Evolutionary conservation across 164 flowering plant species (phyloP), one percentile per base, ranked within the genome.

Genomic region (Sedum album): DNA sequence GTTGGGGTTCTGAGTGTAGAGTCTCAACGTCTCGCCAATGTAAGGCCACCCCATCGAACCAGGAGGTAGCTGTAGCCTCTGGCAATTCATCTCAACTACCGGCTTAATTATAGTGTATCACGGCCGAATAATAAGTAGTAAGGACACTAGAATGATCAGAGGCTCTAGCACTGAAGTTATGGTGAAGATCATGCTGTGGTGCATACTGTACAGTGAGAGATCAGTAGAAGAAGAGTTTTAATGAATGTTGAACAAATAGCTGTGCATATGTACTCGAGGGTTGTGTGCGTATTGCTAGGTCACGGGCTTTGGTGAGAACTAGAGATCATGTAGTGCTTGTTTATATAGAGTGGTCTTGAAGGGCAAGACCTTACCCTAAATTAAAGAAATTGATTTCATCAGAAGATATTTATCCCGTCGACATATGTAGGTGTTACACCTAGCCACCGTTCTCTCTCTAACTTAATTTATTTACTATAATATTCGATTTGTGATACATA

Each of bases 41-140:
- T 89, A 91, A 67, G 97, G 97, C 95, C 91, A 91, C 5, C 93
- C 97, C 93, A 89, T 80, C 15, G 97, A 89, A 36, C 97, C 97
- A 39, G 97, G 97, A 1, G 97, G 97, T 6, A 88, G 76, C 67
- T 11, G 18, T 25, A 33, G 42, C 67, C 26, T 65, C 25, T 13
- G 42, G 67, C 30, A 11, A 5, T n/a, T 65, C 62, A 53, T 21
- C 10, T 9, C 33, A 26, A 57, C 23, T 18, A 20, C 5, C 1
- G 31, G 31, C 62, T 20, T 1, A n/a, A 30, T 14, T 30, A 6
- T 10, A 23, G 31, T 1, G 31, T 2, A 21, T 25, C 60, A 23
- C 31, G 6, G 4, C n/a, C 20, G 33, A 57, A 57, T 3, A 14
- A 30, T 33, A 26, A 26, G 35, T 0, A 28, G 4, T 57, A 57